Evolutionary conservation across 371 early-diverging fungal species (phyloP).

Genomic region (Mortierella sp.): DNA sequence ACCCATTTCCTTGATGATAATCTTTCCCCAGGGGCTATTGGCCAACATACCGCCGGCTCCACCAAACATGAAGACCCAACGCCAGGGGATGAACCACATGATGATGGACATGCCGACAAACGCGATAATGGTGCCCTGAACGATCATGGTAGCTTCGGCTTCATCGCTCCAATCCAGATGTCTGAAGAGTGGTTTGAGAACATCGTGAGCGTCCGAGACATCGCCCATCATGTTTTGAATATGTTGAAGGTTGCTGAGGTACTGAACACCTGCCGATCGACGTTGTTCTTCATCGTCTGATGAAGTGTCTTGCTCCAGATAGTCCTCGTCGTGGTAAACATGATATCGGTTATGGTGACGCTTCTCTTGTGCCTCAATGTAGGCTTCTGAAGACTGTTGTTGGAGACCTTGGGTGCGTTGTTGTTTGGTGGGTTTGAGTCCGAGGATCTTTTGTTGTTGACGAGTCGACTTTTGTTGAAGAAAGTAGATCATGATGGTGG

Average conservation of each 20-base stretch:
- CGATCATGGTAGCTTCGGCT: slow-evolving; percentile 41
- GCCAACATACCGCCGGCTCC: slow-evolving; percentile 46
- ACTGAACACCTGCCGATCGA: slow-evolving; percentile 36
- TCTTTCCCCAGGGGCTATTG: slow-evolving; percentile 50
- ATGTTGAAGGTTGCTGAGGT: slow-evolving; percentile 56
- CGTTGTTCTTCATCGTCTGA: slow-evolving; percentile 30
- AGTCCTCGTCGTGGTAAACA: slow-evolving; percentile 39
- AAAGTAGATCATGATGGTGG: slow-evolving; percentile 48
- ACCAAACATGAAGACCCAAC: slow-evolving; percentile 48
- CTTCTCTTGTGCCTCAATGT: slow-evolving; percentile 32
- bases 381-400: slow-evolving; percentile 14
- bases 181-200: slow-evolving; percentile 34
- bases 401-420: neutral
- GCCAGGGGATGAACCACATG: slow-evolving; percentile 55
- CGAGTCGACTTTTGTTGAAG: slow-evolving; percentile 40
- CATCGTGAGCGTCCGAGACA: slow-evolving; percentile 53
- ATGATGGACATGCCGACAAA: slow-evolving; percentile 27
- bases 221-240: slow-evolving; percentile 59
- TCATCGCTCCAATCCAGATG: slow-evolving; percentile 58
- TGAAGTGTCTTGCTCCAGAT: slow-evolving; percentile 22
- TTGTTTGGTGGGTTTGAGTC: slow-evolving; percentile 11
- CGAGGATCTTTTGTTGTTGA: slow-evolving; percentile 43
- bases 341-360: slow-evolving; percentile 29
- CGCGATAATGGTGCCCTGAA: slow-evolving; percentile 29
- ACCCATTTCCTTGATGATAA: slow-evolving; percentile 28